Percentiles rank a stretch among this genome's conserved stretches.
Evolutionary conservation across 116 monocot genomes (phyloP).

Genomic region (Iris pallida): DNA sequence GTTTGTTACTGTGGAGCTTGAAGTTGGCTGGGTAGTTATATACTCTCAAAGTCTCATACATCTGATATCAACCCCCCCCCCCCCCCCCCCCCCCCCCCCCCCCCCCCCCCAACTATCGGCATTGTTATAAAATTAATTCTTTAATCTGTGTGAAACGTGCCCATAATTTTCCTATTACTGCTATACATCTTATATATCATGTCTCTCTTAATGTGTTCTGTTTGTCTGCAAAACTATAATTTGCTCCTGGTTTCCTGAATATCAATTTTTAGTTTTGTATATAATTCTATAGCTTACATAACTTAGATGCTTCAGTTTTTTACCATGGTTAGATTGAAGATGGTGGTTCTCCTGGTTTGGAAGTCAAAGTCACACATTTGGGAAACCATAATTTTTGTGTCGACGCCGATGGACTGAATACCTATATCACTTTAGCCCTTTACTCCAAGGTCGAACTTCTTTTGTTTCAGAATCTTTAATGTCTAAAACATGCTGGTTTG

Average conservation of each 20-base stretch:
- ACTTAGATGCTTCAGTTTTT: not conserved
- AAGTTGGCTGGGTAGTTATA: too few relatives aligned
- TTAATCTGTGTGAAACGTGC: too few relatives aligned
- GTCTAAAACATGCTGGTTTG: too few relatives aligned
- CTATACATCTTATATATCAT: not conserved
- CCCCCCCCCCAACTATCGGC: too few relatives aligned
- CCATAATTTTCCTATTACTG: not conserved
- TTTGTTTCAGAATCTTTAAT: slow-evolving; percentile 1
- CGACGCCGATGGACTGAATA: slow-evolving; percentile 54
- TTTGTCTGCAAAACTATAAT: not conserved
- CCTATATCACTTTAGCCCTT: slow-evolving; percentile 50
- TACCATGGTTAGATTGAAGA: slow-evolving; percentile 45
- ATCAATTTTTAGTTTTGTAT: not conserved
- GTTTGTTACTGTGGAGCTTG: too few relatives aligned
- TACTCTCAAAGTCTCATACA: too few relatives aligned
- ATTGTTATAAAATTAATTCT: too few relatives aligned
- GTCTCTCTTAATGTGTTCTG: too few relatives aligned
- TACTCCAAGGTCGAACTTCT: slow-evolving; percentile 48
- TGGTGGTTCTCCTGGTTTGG: slow-evolving; percentile 32
- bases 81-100: too few relatives aligned
- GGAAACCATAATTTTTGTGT: slow-evolving; percentile 61
- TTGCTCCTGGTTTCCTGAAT: not conserved
- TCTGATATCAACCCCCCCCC: too few relatives aligned
- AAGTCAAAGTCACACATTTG: slow-evolving; percentile 48
- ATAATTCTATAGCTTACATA: not conserved